Evolutionary conservation across 1,284 basidiomycete species (phyloP).

Genomic region (Ceratobasidium sp.): DNA sequence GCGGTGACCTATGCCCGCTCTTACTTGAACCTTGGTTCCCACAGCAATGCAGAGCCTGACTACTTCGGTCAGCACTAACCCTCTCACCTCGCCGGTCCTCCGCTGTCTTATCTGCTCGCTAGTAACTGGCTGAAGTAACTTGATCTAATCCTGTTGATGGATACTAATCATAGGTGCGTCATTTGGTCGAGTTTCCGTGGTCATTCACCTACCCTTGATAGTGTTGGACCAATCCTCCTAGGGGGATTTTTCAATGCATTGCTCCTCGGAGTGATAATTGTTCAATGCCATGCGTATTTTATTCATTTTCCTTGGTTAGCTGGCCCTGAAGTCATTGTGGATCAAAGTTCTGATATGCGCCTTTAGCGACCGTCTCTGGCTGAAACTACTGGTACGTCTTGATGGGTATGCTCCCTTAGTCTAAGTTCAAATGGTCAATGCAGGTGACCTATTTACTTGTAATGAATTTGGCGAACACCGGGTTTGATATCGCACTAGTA

Average conservation of each 20-base stretch:
- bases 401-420: neutral
- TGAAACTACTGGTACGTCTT: slow-evolving; percentile 7
- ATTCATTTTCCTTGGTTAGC: slow-evolving; percentile 11
- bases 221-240: slow-evolving; percentile 19
- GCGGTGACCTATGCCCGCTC: too few relatives aligned
- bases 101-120: too few relatives aligned
- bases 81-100: too few relatives aligned
- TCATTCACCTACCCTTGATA: too few relatives aligned
- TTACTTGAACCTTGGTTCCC: too few relatives aligned
- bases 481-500: slow-evolving; percentile 24
- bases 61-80: too few relatives aligned
- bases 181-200: too few relatives aligned
- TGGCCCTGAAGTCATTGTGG: neutral
- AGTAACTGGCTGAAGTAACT: too few relatives aligned
- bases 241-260: slow-evolving; percentile 20
- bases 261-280: neutral
- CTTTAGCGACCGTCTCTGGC: slow-evolving; percentile 2
- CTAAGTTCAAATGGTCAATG: neutral
- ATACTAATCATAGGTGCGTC: too few relatives aligned
- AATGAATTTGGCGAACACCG: slow-evolving; percentile 24
- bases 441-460: slow-evolving; percentile 18
- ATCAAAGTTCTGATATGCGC: neutral
- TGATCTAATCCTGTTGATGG: too few relatives aligned
- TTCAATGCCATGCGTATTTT: slow-evolving; percentile 22
- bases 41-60: too few relatives aligned